Evolutionary conservation across 768 basidiomycete species (phyloP).

Genomic region (Suillus subaureus): DNA sequence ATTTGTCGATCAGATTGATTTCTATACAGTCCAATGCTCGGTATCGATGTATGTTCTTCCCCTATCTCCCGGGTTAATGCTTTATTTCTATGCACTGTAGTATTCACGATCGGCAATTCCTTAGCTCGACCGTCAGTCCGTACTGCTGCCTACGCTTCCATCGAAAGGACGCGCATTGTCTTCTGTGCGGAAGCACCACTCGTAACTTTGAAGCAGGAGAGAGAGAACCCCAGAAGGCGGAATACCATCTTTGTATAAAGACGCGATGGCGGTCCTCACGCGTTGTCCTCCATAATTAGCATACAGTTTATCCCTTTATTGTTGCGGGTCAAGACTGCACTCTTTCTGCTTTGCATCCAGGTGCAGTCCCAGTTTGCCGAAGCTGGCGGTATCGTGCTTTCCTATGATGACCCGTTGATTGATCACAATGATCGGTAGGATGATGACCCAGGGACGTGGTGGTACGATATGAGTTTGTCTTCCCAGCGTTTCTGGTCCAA

Average conservation of each 20-base stretch:
- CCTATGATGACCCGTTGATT: constrained; percentile 42
- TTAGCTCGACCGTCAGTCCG: background rate
- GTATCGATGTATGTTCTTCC: background rate
- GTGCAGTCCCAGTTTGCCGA: background rate
- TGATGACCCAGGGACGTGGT: constrained; percentile 54
- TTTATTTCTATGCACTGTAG: background rate
- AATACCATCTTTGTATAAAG: background rate
- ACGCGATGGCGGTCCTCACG: background rate
- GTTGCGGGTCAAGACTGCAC: background rate
- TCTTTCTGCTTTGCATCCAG: background rate
- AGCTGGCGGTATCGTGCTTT: constrained; percentile 6
- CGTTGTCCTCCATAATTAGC: background rate
- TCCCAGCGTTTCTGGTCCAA: background rate
- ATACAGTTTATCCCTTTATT: background rate
- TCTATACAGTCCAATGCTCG: background rate
- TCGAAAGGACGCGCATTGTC: background rate
- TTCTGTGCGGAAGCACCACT: background rate
- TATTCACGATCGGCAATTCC: no score
- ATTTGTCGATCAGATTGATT: background rate
- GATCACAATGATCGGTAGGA: constrained; percentile 64
- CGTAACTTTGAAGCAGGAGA: background rate
- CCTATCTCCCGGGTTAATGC: background rate
- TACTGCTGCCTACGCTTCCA: background rate
- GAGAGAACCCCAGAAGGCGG: background rate
- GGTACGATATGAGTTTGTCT: constrained; percentile 36